Base-by-base conservation (phyloP, 768 basidiomycete genomes). In the Cantharellus cinnabarinus region DNA sequence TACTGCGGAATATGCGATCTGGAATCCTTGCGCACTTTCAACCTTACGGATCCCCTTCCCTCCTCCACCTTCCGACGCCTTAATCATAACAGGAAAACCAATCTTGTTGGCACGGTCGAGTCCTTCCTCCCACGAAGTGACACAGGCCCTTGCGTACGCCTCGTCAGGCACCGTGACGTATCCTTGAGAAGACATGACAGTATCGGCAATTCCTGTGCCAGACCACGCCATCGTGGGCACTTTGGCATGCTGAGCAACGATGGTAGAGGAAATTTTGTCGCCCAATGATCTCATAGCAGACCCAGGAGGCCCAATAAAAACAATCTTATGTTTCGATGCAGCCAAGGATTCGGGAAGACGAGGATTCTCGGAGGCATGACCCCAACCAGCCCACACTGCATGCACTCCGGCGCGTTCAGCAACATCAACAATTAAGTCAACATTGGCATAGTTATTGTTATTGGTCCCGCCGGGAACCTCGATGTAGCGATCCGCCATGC, bases 191-290 rank as follows among this genome's bases (percentile, higher is more conserved):
- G 89, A 89, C 52, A 95, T 72, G 52, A 74, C 73, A 1, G 95
- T 98, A 42, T 97, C 83, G 42, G 80, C 77, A 66, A 99, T 89
- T 40, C 94, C 95, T 0, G 88, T 81, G 59, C 95, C 95, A 15
- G 93, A 97, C 95, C 95, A 99, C 42, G 95, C 75, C 95, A 99
- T 99, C 57, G 90, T 95, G 5, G 95, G 95, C 35, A 99, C 95
- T 44, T 88, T 70, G 44, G 95, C 95, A 62, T 84, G 85, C 72
- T 99, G 95, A 0, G 95, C 95, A 62, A 99, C 95, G 65, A 99
- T 98, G 4, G 95, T 98, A 70, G 91, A 95, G 1, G 95, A 99
- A 67, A 99, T 99, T 72, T 99, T 99, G 78, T 99, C 95, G 40
- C 95, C 95, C 63, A 99, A 77, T 64, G 94, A 98, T 63, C 95